These are phyloP conservation scores for Theobroma grandiflorum DNA, from an alignment of 441 rosid genomes.

Conservation along the genomic window DNA sequence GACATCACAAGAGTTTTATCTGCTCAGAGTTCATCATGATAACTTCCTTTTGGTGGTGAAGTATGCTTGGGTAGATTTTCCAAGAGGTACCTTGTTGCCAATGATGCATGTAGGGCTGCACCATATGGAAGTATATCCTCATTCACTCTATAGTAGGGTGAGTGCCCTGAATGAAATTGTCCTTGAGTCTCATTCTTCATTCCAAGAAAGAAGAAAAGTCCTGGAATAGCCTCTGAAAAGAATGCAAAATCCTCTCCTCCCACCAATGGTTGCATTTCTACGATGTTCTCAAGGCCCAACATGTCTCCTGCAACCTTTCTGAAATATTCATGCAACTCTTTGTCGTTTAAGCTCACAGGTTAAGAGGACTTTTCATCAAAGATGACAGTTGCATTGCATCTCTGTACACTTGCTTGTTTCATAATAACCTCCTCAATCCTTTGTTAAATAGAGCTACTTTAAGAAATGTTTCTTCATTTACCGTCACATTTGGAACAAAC, in stretches of 20 bases:
- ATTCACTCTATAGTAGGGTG: slow-evolving; percentile 57
- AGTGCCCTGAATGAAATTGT: slow-evolving; percentile 42
- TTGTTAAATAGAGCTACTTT: too few species aligned
- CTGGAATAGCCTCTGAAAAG: slow-evolving; percentile 71
- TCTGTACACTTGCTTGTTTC: slow-evolving; percentile 72
- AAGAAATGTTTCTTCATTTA: too few species aligned
- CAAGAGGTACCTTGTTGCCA: slow-evolving; percentile 59
- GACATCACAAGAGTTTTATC: not conserved
- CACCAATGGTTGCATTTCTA: slow-evolving; percentile 49
- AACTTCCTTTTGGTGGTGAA: slow-evolving; percentile 18
- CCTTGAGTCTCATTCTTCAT: slow-evolving; percentile 52
- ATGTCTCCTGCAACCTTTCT: slow-evolving; percentile 49
- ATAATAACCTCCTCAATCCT: slow-evolving; percentile 79
- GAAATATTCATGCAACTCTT: slow-evolving; percentile 57
- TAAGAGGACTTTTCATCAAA: slow-evolving; percentile 43
- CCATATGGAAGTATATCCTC: slow-evolving; percentile 85
- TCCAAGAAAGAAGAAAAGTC: slow-evolving; percentile 64
- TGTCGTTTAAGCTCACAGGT: slow-evolving; percentile 61
- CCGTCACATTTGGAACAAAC: too few species aligned
- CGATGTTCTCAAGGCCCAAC: slow-evolving; percentile 51
- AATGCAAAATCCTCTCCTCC: slow-evolving; percentile 80
- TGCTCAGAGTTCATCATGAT: slow-evolving; percentile 55
- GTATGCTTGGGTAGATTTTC: slow-evolving; percentile 41
- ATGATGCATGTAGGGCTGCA: slow-evolving; percentile 74
- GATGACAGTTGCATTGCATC: slow-evolving; percentile 68